Base-by-base conservation (phyloP, 257 asterid species). In the Haberlea rhodopensis region DNA sequence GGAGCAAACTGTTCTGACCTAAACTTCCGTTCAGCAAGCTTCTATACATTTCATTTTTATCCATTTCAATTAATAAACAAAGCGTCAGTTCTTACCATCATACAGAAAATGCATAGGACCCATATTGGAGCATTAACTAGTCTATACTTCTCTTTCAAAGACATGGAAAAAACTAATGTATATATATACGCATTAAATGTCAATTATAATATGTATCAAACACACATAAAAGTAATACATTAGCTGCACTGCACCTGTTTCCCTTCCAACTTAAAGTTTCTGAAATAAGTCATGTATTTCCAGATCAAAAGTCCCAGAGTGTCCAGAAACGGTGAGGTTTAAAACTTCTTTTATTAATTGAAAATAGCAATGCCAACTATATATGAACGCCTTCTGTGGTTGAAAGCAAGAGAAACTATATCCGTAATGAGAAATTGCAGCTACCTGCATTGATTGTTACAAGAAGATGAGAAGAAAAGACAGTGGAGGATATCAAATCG, bases 361-460 rank as follows among this genome's bases (percentile, higher is more conserved):
- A 63, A 48, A 48, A 63, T 20, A n/a, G 68, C 68, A 48, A 48
- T 46, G 40, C 40, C 57, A 62, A 45, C 40, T 45, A n/a, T 26
- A 15, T 62, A 20, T 8, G n/a, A n/a, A 46, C 57, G 26, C 25
- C 51, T 5, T 18, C 24, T 62, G 56, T 11, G 51, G 51, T 10
- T 60, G 31, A 52, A 31, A 53, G 21, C 28, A 65, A 19, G 15
- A 28, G 13, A 6, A 25, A 31, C 20, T 51, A 29, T 15, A 31
- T 45, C 29, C 22, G 54, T 55, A 46, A 7, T 52, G 54, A 55
- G 60, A 66, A 1, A 46, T 16, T 40, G 57, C 71, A 67, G 65
- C 5, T 57, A 48, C 21, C 22, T 51, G 68, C 74, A 60, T 60
- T 69, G 10, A 69, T 29, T 69, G 37, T 69, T 2, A 29, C 26